Base-by-base conservation (phyloP, 2,329 filamentous ascomycete genomes). In the Aspergillus alliaceus region DNA sequence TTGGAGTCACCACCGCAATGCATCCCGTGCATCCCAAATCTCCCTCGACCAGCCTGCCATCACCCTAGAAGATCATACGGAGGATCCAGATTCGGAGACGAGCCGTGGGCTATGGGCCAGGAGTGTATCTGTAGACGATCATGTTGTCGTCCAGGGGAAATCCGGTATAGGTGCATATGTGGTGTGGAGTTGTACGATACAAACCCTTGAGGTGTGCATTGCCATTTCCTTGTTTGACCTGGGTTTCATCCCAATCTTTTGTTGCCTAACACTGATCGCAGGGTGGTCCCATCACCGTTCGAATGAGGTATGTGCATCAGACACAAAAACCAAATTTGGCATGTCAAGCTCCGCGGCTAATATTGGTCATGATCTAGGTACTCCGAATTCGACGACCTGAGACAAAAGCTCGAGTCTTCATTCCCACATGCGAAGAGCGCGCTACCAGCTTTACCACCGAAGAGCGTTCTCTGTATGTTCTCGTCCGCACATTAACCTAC, bases 331-430 rank as follows among this genome's bases (percentile, higher is more conserved):
- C n/a, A n/a, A n/a, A n/a, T n/a, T n/a, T n/a, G n/a, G 12, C 29
- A n/a, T 25, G n/a, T 22, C 31, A 37, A 49, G 12, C 32, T 52
- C 25, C 24, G 39, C 20, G 53, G 25, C 46, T 55, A 65, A 66
- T 74, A 62, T 62, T 56, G 20, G 40, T 50, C 29, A 14, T 31
- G 2, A 12, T 24, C 53, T 60, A 80, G 93, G 72, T 98, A 97
- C 75, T 97, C 93, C 0, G 93, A 98, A 72, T 98, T 98, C 70
- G 91, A 96, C 72, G 86, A 90, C 55, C 83, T 99, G 59, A 85
- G 92, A 53, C 77, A 82, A 50, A 86, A 86, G 63, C 83, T 99
- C 20, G 79, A 91, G 42, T 80, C 83, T 66, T 90, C 91, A 1
- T 98, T 98, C 66, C 93, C 95, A 4, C 84, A 88, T 65, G 93